Conservation (phyloP, 768 basidiomycete species). For the Lentinus tigrinus region DNA sequence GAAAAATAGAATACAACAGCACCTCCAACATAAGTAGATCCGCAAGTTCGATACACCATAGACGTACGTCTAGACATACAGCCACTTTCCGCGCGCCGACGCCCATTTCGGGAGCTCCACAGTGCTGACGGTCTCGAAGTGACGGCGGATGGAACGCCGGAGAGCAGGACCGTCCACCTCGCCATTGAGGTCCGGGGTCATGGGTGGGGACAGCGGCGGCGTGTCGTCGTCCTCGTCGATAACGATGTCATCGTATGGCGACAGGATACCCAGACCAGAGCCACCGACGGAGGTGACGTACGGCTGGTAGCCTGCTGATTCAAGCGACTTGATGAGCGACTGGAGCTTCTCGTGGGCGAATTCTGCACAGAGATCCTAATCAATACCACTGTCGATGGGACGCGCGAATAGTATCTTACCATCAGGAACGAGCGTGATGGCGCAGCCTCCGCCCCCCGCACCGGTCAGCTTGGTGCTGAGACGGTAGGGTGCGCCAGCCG, state of each 20-base stretch:
- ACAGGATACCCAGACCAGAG: constrained; percentile 84
- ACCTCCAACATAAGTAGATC: not conserved
- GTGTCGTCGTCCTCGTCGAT: constrained; percentile 3
- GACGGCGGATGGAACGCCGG: constrained; percentile 28
- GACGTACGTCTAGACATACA: constrained; percentile 47
- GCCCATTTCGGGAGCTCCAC: constrained; percentile 54
- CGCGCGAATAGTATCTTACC: constrained; percentile 46
- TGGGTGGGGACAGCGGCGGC: constrained; percentile 23
- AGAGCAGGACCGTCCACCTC: constrained; percentile 3
- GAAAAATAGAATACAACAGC: not conserved
- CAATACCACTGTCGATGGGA: not conserved
- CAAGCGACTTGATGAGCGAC: constrained; percentile 59
- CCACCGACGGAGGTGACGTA: constrained; percentile 95
- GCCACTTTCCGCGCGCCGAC: constrained; percentile 52
- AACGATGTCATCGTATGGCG: constrained; percentile 37
- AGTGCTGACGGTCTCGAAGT: constrained; percentile 43
- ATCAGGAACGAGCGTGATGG: constrained; percentile 93
- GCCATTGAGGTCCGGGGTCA: constrained; percentile 26
- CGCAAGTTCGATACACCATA: not conserved
- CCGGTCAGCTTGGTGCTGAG: constrained; percentile 95
- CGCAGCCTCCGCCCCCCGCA: constrained; percentile 97
- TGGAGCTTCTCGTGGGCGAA: constrained; percentile 61
- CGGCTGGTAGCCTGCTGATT: constrained; percentile 66
- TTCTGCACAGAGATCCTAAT: constrained; percentile 43
- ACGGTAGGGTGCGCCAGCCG: constrained; percentile 58